Evolutionary conservation across 1,284 basidiomycete species (phyloP), one percentile per base, ranked within the genome.

Genomic region (Sanghuangporus weigelae): DNA sequence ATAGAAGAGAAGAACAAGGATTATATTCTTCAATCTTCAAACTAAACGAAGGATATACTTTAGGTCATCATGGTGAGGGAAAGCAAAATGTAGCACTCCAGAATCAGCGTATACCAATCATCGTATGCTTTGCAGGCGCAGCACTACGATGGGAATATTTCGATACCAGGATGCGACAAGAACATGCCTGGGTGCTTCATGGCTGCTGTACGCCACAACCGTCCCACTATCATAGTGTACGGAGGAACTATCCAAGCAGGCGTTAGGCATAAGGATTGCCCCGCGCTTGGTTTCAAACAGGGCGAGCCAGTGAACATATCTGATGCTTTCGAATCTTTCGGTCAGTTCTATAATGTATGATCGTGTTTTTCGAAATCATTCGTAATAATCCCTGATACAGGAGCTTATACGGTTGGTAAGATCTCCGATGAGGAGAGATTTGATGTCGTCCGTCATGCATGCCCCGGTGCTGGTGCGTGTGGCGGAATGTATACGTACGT

Each of bases 111-210:
- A n/a, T 53, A 19, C 35, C 12, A 36, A 16, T 55, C 12, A 59
- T 51, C 2, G 12, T 50, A 3, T 46, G 40, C 40, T 46, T 31
- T 66, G 38, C 64, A 90, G 88, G 90, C 89, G 14, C 90, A 93
- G 80, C 86, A 92, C 73, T 91, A 95, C 70, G 92, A 95, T 67
- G 92, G 83, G n/a, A 92, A 92, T 70, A 92, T 95, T 65, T 84
- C 89, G 2, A 81, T 91, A 65, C 91, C 88, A 35, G 90, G 89
- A 67, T 95, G 93, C 69, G 93, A 96, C 77, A 96, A 96, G 78
- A 95, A 95, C 73, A 95, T 95, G 92, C 94, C 94, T 14, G 94
- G 92, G 23, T 90, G 89, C 68, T 79, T 95, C 65, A 94, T 95
- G 71, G 93, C 93, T 8, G 90, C 90, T 1, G 87, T 78, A 35